These are phyloP conservation scores for Phoenix roebelenii DNA, from an alignment of 176 grass and related monocot genomes.

Conservation along the genomic window DNA sequence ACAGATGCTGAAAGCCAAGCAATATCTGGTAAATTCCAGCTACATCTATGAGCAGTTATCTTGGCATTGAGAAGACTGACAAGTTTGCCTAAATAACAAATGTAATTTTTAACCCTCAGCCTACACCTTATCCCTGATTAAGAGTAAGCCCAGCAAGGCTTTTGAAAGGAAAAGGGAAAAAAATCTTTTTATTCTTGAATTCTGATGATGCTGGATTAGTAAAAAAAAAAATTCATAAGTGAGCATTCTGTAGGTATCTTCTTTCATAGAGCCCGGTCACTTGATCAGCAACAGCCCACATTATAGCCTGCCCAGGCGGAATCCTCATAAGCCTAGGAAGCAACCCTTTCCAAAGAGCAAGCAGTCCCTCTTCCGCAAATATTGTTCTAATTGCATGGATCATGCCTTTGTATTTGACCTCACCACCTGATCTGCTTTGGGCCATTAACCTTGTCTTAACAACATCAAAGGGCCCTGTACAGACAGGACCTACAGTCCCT, in stretches of 20 bases:
- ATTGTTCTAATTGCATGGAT: slow-evolving; percentile 73
- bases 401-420: slow-evolving; percentile 71
- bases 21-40: too few species aligned
- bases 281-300: slow-evolving; percentile 94
- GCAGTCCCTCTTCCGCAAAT: slow-evolving; percentile 64
- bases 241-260: slow-evolving; percentile 30
- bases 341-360: slow-evolving; percentile 78
- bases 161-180: too few species aligned
- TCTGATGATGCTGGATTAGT: too few species aligned
- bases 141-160: too few species aligned
- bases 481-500: slow-evolving; percentile 77
- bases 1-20: too few species aligned
- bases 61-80: too few species aligned
- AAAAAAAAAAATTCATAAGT: slow-evolving; percentile 17
- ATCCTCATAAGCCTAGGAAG: slow-evolving; percentile 98
- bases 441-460: slow-evolving; percentile 95
- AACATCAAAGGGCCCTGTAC: slow-evolving; percentile 82
- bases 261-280: slow-evolving; percentile 85
- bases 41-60: too few species aligned
- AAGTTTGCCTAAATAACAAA: too few species aligned
- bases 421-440: slow-evolving; percentile 55
- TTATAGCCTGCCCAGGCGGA: slow-evolving; percentile 95
- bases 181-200: too few species aligned
- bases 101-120: too few species aligned
- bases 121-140: too few species aligned